Evolutionary conservation across 2,329 filamentous ascomycete genomes (phyloP).

Genomic region (Penicillium freii): DNA sequence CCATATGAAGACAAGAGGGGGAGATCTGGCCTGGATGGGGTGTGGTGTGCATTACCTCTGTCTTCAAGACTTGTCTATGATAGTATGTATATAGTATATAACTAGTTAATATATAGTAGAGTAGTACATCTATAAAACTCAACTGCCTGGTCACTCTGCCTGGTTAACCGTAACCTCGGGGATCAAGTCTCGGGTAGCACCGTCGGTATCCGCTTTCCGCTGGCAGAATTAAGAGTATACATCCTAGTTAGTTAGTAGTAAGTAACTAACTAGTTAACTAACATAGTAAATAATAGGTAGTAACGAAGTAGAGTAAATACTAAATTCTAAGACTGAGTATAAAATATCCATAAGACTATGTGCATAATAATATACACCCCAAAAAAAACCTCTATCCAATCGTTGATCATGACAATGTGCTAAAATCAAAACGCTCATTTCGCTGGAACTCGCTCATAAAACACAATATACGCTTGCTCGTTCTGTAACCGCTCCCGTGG

Average conservation of each 20-base stretch:
- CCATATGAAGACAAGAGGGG: not conserved
- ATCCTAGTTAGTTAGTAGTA: too few species aligned
- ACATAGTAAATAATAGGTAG: too few species aligned
- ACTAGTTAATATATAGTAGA: not conserved
- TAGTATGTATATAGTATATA: too few species aligned
- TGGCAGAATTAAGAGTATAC: not conserved
- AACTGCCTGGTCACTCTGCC: slow-evolving; percentile 4
- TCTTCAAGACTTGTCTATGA: not conserved
- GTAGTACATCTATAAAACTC: not conserved
- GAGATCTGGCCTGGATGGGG: slow-evolving; percentile 1
- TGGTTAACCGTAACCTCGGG: slow-evolving; percentile 27
- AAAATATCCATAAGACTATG: not conserved
- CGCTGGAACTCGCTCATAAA: slow-evolving; percentile 55
- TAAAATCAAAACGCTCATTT: slow-evolving; percentile 32
- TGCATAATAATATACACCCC: slow-evolving; percentile 9
- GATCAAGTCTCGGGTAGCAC: slow-evolving; percentile 21
- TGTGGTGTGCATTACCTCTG: not conserved
- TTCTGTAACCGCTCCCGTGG: slow-evolving; percentile 56
- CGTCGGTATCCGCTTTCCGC: slow-evolving; percentile 22
- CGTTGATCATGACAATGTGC: slow-evolving; percentile 15
- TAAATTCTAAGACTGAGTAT: not conserved
- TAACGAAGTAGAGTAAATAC: too few species aligned
- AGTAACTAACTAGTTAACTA: too few species aligned
- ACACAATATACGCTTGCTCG: slow-evolving; percentile 64
- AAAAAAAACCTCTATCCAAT: slow-evolving; percentile 13